These are phyloP conservation scores for Pleurostoma richardsiae DNA, from an alignment of 2,329 filamentous ascomycete species.

Conservation along the genomic window DNA sequence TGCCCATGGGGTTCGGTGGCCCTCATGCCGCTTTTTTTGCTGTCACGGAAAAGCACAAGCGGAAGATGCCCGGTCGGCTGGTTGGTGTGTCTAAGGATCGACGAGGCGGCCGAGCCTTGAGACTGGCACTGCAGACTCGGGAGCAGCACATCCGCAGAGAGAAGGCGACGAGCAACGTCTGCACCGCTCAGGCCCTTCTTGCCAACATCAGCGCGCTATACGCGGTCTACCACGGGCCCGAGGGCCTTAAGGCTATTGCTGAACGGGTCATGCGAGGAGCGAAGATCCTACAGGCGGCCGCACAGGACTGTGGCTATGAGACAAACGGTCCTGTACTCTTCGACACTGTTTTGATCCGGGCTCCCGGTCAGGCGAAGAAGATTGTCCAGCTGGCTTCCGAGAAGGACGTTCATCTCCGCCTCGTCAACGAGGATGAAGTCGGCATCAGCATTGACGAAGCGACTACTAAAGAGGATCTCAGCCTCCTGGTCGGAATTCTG, in stretches of 20 bases:
- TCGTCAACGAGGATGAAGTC: constrained; percentile 54
- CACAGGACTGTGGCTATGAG: constrained; percentile 58
- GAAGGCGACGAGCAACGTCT: constrained; percentile 97
- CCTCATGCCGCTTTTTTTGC: constrained; percentile 98
- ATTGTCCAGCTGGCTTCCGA: constrained; percentile 47
- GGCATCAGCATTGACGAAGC: constrained; percentile 74
- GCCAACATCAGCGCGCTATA: constrained; percentile 97
- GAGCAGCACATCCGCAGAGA: constrained; percentile 96
- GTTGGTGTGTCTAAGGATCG: constrained; percentile 91
- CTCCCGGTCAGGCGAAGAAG: constrained; percentile 41
- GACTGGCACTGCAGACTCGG: constrained; percentile 83
- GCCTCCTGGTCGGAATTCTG: constrained; percentile 11
- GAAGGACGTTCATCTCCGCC: constrained; percentile 56
- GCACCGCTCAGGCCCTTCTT: constrained; percentile 87
- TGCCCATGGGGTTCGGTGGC: constrained; percentile 86
- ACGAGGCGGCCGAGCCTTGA: constrained; percentile 72
- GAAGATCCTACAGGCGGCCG: constrained; percentile 60
- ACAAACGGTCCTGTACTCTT: constrained; percentile 63
- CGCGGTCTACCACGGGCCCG: constrained; percentile 86
- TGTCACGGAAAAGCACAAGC: constrained; percentile 84
- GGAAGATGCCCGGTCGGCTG: constrained; percentile 86
- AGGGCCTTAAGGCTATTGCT: constrained; percentile 78
- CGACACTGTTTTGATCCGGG: constrained; percentile 72
- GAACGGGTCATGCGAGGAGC: constrained; percentile 70
- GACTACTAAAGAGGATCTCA: constrained; percentile 19